Conservation (phyloP, 2,329 filamentous ascomycete genomes). For the Cladosporium sp. region DNA sequence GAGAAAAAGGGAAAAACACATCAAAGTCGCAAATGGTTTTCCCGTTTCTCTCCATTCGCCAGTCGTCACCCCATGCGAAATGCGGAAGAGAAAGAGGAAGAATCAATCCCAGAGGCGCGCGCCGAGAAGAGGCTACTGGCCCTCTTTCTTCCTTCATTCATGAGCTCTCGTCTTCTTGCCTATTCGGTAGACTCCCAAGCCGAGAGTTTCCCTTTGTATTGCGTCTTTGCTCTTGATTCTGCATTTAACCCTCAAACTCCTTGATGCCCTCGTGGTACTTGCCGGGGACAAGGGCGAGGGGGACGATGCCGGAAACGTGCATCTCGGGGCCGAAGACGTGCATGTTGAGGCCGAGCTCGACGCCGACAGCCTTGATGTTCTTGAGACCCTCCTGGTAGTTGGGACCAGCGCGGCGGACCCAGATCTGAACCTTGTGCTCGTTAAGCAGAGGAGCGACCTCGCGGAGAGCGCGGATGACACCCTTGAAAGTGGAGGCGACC, state of each 20-base stretch:
- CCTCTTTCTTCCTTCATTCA: conserved; percentile 3
- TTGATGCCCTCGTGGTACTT: conserved; percentile 56
- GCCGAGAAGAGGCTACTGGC: no score
- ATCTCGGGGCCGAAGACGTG: conserved; percentile 79
- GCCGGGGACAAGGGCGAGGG: conserved; percentile 68
- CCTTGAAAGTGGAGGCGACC: conserved; percentile 97
- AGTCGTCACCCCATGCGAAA: no score
- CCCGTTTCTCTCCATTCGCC: no score
- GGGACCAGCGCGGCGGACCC: conserved; percentile 84
- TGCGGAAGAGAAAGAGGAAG: no score
- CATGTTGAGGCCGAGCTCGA: conserved; percentile 94
- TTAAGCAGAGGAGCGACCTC: conserved; percentile 80
- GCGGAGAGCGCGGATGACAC: conserved; percentile 92
- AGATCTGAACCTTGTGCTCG: conserved; percentile 98
- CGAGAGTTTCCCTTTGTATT: not conserved
- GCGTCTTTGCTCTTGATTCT: not conserved
- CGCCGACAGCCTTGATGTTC: conserved; percentile 97
- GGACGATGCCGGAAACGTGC: conserved; percentile 94
- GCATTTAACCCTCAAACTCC: conserved; percentile 54
- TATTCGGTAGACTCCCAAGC: not conserved
- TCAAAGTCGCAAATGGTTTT: no score
- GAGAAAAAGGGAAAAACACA: no score
- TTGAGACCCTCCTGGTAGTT: conserved; percentile 99
- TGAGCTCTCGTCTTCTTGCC: not conserved
- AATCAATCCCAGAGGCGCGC: not conserved